These are phyloP conservation scores for Agrocybe pediades DNA, from an alignment of 768 basidiomycete genomes.

Conservation along the genomic window DNA sequence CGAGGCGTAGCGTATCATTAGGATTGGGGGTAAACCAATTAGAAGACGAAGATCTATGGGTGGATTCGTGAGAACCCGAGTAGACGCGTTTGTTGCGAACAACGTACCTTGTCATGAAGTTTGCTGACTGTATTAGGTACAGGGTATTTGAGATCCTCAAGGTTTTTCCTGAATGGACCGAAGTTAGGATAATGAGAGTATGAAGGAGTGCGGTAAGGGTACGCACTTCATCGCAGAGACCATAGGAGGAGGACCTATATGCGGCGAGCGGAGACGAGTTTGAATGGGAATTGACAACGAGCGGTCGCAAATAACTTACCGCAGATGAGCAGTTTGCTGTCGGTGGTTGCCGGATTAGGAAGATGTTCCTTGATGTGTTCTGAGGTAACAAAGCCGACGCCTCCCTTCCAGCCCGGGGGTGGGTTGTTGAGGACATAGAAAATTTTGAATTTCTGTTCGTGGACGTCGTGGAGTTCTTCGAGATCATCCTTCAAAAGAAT, in stretches of 20 bases:
- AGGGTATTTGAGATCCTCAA: slow-evolving; percentile 86
- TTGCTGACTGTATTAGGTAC: slow-evolving; percentile 91
- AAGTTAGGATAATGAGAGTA: slow-evolving; percentile 10
- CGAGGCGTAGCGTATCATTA: background rate
- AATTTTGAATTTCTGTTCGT: slow-evolving; percentile 69
- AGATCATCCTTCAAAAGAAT: slow-evolving; percentile 90
- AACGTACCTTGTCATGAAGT: slow-evolving; percentile 77
- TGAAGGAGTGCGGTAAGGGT: slow-evolving; percentile 11
- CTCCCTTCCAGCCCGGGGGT: slow-evolving; percentile 83
- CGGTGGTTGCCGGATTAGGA: slow-evolving; percentile 57
- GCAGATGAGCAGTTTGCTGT: slow-evolving; percentile 87
- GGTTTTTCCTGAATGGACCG: slow-evolving; percentile 68
- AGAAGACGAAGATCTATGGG: slow-evolving; percentile 47
- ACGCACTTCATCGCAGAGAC: slow-evolving; percentile 15
- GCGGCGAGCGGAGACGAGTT: background rate
- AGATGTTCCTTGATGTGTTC: slow-evolving; percentile 86
- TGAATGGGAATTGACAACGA: slow-evolving; percentile 1
- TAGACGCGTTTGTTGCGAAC: slow-evolving; percentile 6
- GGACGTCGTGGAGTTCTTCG: slow-evolving; percentile 68
- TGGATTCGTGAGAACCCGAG: slow-evolving; percentile 10
- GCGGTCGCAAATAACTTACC: slow-evolving; percentile 39
- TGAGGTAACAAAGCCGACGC: slow-evolving; percentile 90
- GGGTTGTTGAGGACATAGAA: slow-evolving; percentile 96
- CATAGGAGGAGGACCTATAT: slow-evolving; percentile 41
- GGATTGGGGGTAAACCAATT: slow-evolving; percentile 17